Evolutionary conservation across 1,284 basidiomycete genomes (phyloP).

Genomic region (Microstroma glucosiphilum): DNA sequence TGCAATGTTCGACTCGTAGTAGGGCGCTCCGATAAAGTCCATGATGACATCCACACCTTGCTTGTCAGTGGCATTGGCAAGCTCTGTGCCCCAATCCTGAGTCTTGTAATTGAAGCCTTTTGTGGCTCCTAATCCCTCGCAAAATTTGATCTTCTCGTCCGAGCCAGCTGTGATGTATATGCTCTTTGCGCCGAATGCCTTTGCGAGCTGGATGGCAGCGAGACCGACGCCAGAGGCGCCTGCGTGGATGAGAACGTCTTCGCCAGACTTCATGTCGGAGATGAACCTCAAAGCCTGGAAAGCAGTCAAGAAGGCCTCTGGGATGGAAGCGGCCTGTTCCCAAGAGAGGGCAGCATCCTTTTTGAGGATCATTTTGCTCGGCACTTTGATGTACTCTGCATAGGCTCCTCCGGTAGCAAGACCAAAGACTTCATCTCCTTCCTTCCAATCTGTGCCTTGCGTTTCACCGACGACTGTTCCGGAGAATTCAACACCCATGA

Average conservation of each 20-base stretch:
- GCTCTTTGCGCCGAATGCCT: constrained; percentile 59
- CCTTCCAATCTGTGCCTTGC: constrained; percentile 52
- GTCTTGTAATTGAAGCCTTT: constrained; percentile 80
- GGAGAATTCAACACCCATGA: constrained; percentile 88
- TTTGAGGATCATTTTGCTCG: constrained; percentile 64
- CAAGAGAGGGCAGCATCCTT: constrained; percentile 74
- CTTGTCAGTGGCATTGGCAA: constrained; percentile 43
- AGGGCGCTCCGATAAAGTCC: constrained; percentile 78
- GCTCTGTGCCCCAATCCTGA: constrained; percentile 67
- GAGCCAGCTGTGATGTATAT: constrained; percentile 67
- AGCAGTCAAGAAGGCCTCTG: constrained; percentile 45
- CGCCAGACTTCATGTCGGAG: constrained; percentile 57
- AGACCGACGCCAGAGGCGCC: constrained; percentile 76
- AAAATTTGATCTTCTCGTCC: constrained; percentile 73
- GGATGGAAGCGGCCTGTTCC: constrained; percentile 59
- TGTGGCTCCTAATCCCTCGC: constrained; percentile 61
- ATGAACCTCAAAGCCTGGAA: constrained; percentile 40
- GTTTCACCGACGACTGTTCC: constrained; percentile 54
- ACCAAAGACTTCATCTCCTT: constrained; percentile 80
- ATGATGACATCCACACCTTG: constrained; percentile 72
- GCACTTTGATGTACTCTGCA: constrained; percentile 74
- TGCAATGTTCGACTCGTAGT: constrained; percentile 76
- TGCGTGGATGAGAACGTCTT: constrained; percentile 70
- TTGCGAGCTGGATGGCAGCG: constrained; percentile 59
- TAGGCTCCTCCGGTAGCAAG: constrained; percentile 70